Evolutionary conservation across 2,329 filamentous ascomycete species (phyloP).

Genomic region (Cladophialophora bantiana): DNA sequence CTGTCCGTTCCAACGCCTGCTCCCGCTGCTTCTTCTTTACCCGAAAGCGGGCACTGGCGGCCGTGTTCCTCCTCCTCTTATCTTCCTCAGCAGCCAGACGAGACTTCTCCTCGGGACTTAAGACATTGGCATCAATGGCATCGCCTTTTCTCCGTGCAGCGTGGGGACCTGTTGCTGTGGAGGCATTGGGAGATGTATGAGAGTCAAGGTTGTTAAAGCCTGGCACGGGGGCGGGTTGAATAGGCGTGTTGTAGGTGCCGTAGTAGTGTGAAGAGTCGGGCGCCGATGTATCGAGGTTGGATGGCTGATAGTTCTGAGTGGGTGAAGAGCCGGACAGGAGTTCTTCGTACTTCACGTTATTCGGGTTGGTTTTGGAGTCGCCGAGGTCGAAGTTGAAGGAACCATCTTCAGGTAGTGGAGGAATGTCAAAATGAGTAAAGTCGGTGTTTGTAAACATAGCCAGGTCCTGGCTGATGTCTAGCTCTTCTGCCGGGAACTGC

Average conservation of each 20-base stretch:
- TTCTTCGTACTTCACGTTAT: slow-evolving; percentile 40
- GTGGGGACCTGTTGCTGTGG: slow-evolving; percentile 1
- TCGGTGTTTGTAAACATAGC: slow-evolving; percentile 82
- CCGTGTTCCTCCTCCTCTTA: slow-evolving; percentile 87
- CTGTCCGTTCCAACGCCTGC: slow-evolving; percentile 80
- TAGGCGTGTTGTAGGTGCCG: slow-evolving; percentile 39
- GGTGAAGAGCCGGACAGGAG: slow-evolving; percentile 31
- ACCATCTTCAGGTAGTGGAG: slow-evolving; percentile 39
- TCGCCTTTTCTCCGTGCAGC: slow-evolving; percentile 28
- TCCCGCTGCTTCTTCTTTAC: slow-evolving; percentile 97
- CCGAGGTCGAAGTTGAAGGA: slow-evolving; percentile 39
- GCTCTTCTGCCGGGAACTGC: slow-evolving; percentile 63
- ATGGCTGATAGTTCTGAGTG: slow-evolving; percentile 27
- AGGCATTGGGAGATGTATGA: slow-evolving; percentile 17
- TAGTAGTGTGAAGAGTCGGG: slow-evolving; percentile 35
- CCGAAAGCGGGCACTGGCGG: slow-evolving; percentile 85
- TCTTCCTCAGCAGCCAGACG: slow-evolving; percentile 83
- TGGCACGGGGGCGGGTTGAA: slow-evolving; percentile 38
- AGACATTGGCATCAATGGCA: slow-evolving; percentile 10
- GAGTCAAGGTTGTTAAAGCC: slow-evolving; percentile 31
- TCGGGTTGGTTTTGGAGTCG: slow-evolving; percentile 33
- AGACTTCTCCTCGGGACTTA: slow-evolving; percentile 73
- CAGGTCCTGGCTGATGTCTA: slow-evolving; percentile 73
- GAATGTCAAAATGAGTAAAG: slow-evolving; percentile 77
- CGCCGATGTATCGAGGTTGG: slow-evolving; percentile 32